These are phyloP conservation scores for Erythrophleum ivorense DNA, from an alignment of 331 rosid species.

Conservation along the genomic window DNA sequence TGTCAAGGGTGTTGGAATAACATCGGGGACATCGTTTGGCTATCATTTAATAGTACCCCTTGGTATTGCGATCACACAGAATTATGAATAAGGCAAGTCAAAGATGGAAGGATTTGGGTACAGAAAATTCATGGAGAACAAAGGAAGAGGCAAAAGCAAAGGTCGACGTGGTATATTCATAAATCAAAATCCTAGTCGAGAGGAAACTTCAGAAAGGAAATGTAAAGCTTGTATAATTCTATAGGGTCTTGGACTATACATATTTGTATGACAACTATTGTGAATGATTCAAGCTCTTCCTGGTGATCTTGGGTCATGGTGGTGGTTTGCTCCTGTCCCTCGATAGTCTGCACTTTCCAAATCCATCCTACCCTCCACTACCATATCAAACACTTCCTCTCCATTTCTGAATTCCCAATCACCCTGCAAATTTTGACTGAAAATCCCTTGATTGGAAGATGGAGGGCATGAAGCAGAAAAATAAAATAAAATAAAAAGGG, in stretches of 20 bases:
- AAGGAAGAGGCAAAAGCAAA: too few relatives aligned
- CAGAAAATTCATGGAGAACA: too few relatives aligned
- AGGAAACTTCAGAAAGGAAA: too few relatives aligned
- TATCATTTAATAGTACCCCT: too few relatives aligned
- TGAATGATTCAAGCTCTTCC: conserved; percentile 41
- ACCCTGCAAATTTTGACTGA: conserved; percentile 36
- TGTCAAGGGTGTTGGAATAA: too few relatives aligned
- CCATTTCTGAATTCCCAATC: conserved; percentile 24
- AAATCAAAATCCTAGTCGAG: too few relatives aligned
- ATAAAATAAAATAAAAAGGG: too few relatives aligned
- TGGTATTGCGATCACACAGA: too few relatives aligned
- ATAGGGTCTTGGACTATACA: conserved; percentile 15
- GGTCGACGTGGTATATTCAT: too few relatives aligned
- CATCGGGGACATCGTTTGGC: too few relatives aligned
- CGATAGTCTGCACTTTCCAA: conserved; percentile 64
- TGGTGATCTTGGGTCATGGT: conserved; percentile 67
- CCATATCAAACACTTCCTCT: conserved; percentile 23
- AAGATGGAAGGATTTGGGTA: too few relatives aligned
- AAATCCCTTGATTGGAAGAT: not conserved
- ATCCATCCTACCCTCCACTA: conserved; percentile 49
- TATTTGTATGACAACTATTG: not conserved
- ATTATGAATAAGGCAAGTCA: too few relatives aligned
- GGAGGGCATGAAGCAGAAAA: not conserved
- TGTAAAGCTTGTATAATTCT: not conserved
- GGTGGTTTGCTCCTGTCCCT: conserved; percentile 68